These are phyloP conservation scores for Mycena sanguinolenta DNA, from an alignment of 768 basidiomycete species.

Conservation along the genomic window DNA sequence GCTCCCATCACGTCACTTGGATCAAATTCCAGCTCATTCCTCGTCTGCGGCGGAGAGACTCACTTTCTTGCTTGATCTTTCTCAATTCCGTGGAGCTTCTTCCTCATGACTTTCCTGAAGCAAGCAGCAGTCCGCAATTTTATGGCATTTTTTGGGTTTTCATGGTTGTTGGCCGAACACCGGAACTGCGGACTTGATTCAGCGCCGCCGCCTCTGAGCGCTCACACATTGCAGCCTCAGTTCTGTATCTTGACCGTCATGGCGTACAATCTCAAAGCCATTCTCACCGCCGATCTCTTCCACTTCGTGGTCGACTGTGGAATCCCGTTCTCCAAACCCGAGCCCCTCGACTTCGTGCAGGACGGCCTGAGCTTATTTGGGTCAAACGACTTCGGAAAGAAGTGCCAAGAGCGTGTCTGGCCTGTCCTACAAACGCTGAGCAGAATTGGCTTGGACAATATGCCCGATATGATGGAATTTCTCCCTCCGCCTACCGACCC, in stretches of 20 bases:
- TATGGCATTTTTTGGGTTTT: no score
- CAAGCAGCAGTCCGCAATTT: no score
- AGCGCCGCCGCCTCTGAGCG: no score
- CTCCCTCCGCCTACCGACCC: neutral
- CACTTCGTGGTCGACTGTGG: neutral
- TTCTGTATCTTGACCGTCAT: neutral
- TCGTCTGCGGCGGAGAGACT: no score
- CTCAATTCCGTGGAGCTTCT: no score
- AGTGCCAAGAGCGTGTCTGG: slow-evolving; percentile 1
- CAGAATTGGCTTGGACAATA: neutral
- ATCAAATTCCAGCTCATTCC: no score
- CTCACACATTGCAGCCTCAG: no score
- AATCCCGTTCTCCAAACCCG: neutral
- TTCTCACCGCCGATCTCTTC: neutral
- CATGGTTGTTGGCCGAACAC: no score
- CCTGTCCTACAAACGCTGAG: neutral
- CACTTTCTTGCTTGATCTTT: no score
- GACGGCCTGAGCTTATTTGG: neutral
- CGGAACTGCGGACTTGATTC: no score
- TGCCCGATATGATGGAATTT: neutral
- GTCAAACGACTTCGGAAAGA: neutral
- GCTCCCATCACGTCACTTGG: no score
- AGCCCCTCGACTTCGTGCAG: slow-evolving; percentile 1
- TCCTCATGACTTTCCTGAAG: no score
- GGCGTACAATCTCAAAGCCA: neutral